Evolutionary conservation across 2,329 filamentous ascomycete genomes (phyloP), one percentile per base, ranked within the genome.

Genomic region (Exophiala lecanii-corni): DNA sequence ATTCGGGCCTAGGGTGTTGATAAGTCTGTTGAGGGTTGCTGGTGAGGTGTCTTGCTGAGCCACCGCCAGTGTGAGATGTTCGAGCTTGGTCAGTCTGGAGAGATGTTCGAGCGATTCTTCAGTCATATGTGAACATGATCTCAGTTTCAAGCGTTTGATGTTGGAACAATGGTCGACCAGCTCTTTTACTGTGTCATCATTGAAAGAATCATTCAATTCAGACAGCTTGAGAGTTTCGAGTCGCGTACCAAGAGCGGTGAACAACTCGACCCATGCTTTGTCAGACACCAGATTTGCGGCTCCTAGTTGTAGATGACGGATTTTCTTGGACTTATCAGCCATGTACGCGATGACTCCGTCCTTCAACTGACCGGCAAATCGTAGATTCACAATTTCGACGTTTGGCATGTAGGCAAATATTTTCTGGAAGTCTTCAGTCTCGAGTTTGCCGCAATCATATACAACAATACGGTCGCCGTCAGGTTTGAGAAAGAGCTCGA

Each of bases 331-430:
- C 36, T 86, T 84, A 42, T 81, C 80, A 15, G 86, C 71, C 57
- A 96, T 76, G 61, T 91, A 95, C 39, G 87, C 78, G 63, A 96
- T 75, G 31, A 89, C 84, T 28, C 74, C 73, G 57, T 96, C 85
- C 64, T 94, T 95, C 72, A 96, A 84, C 59, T 95, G 89, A 37
- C 92, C 86, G n/a, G 83, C 87, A 57, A 89, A 91, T 36, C 84
- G 81, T 9, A 94, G 69, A 52, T 88, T 84, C 43, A 96, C 72
- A 32, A 75, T 75, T 55, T 79, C 79, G 41, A 95, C 69, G 4
- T 72, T 73, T 0, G 86, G 80, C 44, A 85, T 81, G 2, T 80
- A 74, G 39, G 88, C 83, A 50, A 96, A 89, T 31, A 95, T 86
- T 51, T 82, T 78, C 36, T 86, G 76, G 53, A 84, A 89, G 57